phyloP scores from a whole-genome alignment of 148 eudicot genomes.

The Rhododendron kiyosumense region DNA sequence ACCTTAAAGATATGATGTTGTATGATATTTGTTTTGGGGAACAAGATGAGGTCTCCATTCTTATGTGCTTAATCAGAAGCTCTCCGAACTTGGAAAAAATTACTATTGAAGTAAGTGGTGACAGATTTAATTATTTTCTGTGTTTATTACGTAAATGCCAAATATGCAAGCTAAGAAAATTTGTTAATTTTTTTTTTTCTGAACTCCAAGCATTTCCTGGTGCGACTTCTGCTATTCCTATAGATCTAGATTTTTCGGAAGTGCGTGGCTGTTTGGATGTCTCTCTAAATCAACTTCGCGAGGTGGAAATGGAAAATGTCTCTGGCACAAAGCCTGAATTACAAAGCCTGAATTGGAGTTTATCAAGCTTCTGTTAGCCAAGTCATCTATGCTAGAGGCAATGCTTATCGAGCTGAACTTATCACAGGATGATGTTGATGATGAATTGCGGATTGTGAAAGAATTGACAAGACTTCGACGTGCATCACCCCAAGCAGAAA shows the following conservation, averaged over 20 bases:
- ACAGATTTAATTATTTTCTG: neutral
- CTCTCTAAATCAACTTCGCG: neutral
- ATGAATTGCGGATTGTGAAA: neutral
- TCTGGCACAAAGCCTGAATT: neutral
- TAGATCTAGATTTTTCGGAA: neutral
- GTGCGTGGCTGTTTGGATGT: neutral
- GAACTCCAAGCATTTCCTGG: neutral
- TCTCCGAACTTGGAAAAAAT: neutral
- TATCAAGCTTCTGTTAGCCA: neutral
- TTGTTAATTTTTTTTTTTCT: neutral
- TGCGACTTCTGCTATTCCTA: neutral
- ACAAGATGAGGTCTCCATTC: neutral
- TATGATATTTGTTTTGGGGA: neutral
- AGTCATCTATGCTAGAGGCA: neutral
- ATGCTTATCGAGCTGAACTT: neutral
- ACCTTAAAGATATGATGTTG: neutral
- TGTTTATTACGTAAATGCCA: neutral
- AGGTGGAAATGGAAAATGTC: neutral
- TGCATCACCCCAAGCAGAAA: neutral
- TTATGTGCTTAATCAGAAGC: conserved; percentile 13
- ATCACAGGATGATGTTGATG: neutral
- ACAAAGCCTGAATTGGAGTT: neutral
- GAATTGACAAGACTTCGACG: neutral
- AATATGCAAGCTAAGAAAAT: neutral
- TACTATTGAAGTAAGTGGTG: neutral